Base-by-base conservation (phyloP, 108 stramenopile species). In the Conticribra guillardii region DNA sequence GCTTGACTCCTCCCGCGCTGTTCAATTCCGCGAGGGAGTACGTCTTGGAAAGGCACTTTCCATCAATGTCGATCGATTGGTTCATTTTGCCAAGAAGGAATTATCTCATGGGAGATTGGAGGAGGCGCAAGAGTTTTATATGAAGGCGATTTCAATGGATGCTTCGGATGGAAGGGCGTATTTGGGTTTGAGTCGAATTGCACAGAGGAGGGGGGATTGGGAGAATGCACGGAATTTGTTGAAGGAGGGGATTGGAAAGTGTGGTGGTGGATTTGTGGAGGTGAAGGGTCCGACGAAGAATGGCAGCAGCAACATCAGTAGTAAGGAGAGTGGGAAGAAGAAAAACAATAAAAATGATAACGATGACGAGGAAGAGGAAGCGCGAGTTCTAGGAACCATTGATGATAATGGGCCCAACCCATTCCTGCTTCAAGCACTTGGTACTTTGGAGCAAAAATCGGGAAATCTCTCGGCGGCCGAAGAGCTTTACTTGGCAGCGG, bases 141-240 rank as follows among this genome's bases (percentile, higher is more conserved):
- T 74, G 27, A 9, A 76, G 69, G 87, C 87, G 1, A 56, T 88
- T 41, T 44, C 60, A 24, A 84, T 90, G 58, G 87, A 90, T 66
- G 89, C 90, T 4, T 82, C 77, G 21, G 91, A 95, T 76, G 94
- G 94, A 19, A 64, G 91, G 64, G 84, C 89, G 21, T 95, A 92
- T 58, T 76, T 95, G 22, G 94, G 94, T n/a, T 72, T 95, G 55
- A 84, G 87, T 54, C 75, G 85, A 46, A 89, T 90, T 50, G 89
- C 91, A 9, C 69, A 91, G 72, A 73, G 89, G 16, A 84, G 93
- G 55, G 70, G 89, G 30, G 90, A 94, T 66, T 88, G 85, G 46
- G 79, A 85, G 54, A 70, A 83, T 53, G 90, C 93, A 3, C 66
- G 74, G 58, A 71, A 69, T 33, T 82, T 79, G 32, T 69, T 94